A percentile compares a stretch with the other conserved stretches of the same genome.
Evolutionary conservation across 495 filamentous ascomycete genomes (phyloP).

Genomic region (Trichoderma orchidacearum): DNA sequence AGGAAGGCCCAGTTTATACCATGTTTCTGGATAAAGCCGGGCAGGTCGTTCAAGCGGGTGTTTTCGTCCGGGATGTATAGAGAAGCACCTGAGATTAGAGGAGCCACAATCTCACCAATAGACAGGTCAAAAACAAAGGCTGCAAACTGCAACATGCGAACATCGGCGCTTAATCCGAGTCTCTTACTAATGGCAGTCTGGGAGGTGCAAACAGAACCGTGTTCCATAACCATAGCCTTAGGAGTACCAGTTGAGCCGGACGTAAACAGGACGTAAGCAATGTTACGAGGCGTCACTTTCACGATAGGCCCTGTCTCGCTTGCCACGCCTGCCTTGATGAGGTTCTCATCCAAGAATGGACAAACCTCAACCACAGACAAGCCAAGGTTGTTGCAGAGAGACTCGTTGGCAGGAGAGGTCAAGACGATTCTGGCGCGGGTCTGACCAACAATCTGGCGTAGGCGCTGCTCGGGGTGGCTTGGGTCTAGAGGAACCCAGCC

Average conservation of each 20-base stretch:
- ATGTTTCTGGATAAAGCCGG: background rate
- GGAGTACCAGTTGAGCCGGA: conserved; percentile 42
- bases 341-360: background rate
- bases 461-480: conserved; percentile 33
- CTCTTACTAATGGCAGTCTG: background rate
- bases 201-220: conserved; percentile 19
- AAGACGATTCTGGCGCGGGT: background rate
- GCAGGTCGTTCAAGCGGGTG: background rate
- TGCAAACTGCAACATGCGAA: conserved; percentile 20
- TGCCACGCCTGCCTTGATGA: background rate
- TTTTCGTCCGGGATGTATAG: background rate
- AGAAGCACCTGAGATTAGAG: background rate
- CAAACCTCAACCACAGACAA: background rate
- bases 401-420: background rate
- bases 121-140: conserved; percentile 36
- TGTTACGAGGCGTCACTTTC: conserved; percentile 34
- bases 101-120: conserved; percentile 13
- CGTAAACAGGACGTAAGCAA: conserved; percentile 38
- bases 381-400: background rate
- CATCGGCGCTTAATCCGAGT: background rate
- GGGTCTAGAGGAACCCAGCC: conserved; percentile 9
- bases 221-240: conserved; percentile 25
- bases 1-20: conserved; percentile 26
- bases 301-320: conserved; percentile 1
- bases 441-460: conserved; percentile 11